A percentile compares a stretch with the other conserved stretches of the same genome.
These are phyloP conservation scores for Solanum hybrid DNA, from an alignment of 305 asterid species.

Conservation along the genomic window DNA sequence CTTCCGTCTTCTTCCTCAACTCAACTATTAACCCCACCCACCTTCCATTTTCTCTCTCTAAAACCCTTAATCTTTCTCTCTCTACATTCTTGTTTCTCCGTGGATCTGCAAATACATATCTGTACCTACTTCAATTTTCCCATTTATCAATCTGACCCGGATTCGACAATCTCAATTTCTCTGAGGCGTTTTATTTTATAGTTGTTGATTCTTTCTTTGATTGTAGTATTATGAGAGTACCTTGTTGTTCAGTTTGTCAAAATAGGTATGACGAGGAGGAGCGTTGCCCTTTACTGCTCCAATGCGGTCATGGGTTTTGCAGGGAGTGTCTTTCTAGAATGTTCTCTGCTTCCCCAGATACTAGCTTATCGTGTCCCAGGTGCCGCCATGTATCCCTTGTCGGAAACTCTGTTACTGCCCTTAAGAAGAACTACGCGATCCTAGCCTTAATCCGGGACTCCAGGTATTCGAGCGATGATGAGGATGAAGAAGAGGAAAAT, in stretches of 20 bases:
- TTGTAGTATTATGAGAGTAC: slow-evolving; percentile 46
- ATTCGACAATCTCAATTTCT: neutral
- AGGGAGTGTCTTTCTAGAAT: slow-evolving; percentile 79
- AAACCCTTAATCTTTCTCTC: slow-evolving; percentile 7
- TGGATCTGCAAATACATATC: slow-evolving; percentile 24
- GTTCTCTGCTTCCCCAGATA: slow-evolving; percentile 68
- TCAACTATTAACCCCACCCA: slow-evolving; percentile 22
- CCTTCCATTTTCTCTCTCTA: slow-evolving; percentile 14
- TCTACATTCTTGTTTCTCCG: slow-evolving; percentile 7
- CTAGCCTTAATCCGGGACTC: slow-evolving; percentile 54
- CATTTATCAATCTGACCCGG: neutral
- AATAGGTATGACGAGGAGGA: slow-evolving; percentile 88
- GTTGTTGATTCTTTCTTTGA: neutral
- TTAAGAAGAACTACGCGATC: slow-evolving; percentile 76
- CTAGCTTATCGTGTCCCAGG: slow-evolving; percentile 82
- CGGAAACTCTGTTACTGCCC: slow-evolving; percentile 82
- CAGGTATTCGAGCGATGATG: slow-evolving; percentile 32
- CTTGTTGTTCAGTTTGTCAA: slow-evolving; percentile 87
- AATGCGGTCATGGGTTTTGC: slow-evolving; percentile 98
- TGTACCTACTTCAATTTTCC: neutral
- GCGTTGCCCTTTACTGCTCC: slow-evolving; percentile 89
- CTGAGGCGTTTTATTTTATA: neutral
- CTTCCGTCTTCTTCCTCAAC: slow-evolving; percentile 28
- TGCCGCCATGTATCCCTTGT: slow-evolving; percentile 87
- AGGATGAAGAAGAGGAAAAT: slow-evolving; percentile 60